Conservation (phyloP, 2,329 filamentous ascomycete genomes). For the Diplodia mutila region DNA sequence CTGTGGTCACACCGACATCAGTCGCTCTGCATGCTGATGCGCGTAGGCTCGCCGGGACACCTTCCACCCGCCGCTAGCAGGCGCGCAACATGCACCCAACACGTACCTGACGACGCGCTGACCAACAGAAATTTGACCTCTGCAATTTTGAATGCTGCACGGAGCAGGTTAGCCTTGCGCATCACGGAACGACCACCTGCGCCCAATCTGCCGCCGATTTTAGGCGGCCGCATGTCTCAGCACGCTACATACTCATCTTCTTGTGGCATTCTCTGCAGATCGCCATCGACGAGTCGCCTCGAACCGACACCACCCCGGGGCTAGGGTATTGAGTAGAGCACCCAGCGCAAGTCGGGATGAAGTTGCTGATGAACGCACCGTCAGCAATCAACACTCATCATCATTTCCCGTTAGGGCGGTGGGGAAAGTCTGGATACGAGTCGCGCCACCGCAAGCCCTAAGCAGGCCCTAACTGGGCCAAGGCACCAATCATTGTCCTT, state of each 20-base stretch:
- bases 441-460: not conserved
- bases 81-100: not conserved
- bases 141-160: slow-evolving; percentile 69
- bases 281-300: slow-evolving; percentile 73
- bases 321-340: slow-evolving; percentile 70
- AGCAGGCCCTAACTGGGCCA: not conserved
- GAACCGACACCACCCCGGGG: slow-evolving; percentile 70
- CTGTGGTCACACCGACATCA: slow-evolving; percentile 26
- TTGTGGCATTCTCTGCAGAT: slow-evolving; percentile 79
- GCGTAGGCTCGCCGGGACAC: slow-evolving; percentile 21
- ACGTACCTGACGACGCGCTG: slow-evolving; percentile 52
- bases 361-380: slow-evolving; percentile 60
- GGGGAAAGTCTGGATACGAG: not conserved
- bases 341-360: slow-evolving; percentile 75
- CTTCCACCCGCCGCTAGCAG: slow-evolving; percentile 10
- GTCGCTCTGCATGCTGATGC: slow-evolving; percentile 13
- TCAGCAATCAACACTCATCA: slow-evolving; percentile 5
- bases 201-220: not conserved
- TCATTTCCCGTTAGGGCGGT: not conserved
- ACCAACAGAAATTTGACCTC: slow-evolving; percentile 78
- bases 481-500: not conserved
- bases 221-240: not conserved
- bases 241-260: slow-evolving; percentile 64
- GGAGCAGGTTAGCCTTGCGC: slow-evolving; percentile 1
- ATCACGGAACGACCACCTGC: not conserved